Evolutionary conservation across 495 filamentous ascomycete species (phyloP), one percentile per base, ranked within the genome.

Genomic region (Letharia lupina): DNA sequence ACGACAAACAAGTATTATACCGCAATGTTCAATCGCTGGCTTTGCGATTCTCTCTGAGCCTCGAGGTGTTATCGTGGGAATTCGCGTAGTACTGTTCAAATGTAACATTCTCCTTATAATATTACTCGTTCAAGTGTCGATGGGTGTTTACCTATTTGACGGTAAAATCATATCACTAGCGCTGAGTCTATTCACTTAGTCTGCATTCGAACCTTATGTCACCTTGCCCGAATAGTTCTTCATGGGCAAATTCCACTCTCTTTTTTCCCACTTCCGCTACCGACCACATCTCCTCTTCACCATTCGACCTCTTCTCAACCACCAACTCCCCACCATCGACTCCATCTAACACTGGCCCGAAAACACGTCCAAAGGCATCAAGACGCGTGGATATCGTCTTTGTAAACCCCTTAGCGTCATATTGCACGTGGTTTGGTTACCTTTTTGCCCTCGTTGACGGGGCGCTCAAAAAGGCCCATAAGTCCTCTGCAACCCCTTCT

Each of bases 291-390:
- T 63, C 60, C 64, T 69, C 61, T 52, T 65, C 33, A 28, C 23
- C 47, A 42, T 63, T 60, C 65, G 58, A 63, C 52, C 58, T 48
- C 61, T 69, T 18, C 31, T 61, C 57, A 42, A 63, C 64, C 47
- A 67, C 64, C 68, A 66, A 40, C 54, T 62, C 44, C 48, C 61
- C 64, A 45, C 61, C 68, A 62, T 67, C 68, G 3, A 60, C 23
- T 60, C 44, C 33, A 56, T 60, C 56, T 50, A 40, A 20, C 10
- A 60, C 44, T 31, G 16, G n/a, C 20, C 57, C 37, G 20, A 37
- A 65, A 65, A 52, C 64, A 65, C 56, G 64, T 65, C 44, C 20
- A 20, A 39, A 57, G 52, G 56, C 45, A 42, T 15, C 45, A 39
- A 65, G 56, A 65, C 64, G 64, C 64, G 64, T 65, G 44, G 42